Conservation (phyloP, 345 rosid species). For the Conringia planisiliqua region DNA sequence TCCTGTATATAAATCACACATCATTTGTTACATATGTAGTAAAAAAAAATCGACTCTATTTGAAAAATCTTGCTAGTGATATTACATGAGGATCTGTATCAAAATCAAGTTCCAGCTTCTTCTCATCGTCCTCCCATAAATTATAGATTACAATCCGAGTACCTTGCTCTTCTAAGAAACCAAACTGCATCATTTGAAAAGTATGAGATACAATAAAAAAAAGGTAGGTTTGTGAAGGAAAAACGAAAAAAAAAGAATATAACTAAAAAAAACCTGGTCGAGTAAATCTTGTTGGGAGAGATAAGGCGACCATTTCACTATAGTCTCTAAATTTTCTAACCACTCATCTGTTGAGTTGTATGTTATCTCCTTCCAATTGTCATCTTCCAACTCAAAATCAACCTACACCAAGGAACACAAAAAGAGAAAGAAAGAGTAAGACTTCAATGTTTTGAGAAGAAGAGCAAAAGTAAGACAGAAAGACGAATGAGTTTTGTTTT, state of each 20-base stretch:
- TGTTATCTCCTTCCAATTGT: conserved; percentile 42
- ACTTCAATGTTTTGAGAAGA: not conserved
- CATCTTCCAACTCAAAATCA: conserved; percentile 50
- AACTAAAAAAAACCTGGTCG: conserved; percentile 43
- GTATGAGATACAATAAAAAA: not conserved
- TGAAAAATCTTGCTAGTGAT: not conserved
- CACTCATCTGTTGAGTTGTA: conserved; percentile 48
- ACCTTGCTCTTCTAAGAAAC: conserved; percentile 44
- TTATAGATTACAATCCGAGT: conserved; percentile 67
- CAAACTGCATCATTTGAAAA: conserved; percentile 41
- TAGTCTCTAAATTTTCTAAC: conserved; percentile 48
- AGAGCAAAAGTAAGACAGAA: not conserved
- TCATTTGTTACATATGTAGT: not conserved
- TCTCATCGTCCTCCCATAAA: conserved; percentile 81
- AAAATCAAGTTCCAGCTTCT: conserved; percentile 64
- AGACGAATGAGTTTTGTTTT: not conserved
- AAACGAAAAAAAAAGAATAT: not conserved
- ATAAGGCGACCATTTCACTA: conserved; percentile 74
- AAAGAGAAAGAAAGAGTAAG: not conserved
- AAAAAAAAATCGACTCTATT: not conserved
- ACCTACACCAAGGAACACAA: conserved; percentile 36
- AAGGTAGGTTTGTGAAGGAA: not conserved
- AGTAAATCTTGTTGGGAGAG: conserved; percentile 41
- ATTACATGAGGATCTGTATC: conserved; percentile 54
- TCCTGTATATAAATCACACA: conserved; percentile 45